phyloP scores from a whole-genome alignment of 2,329 filamentous ascomycete species.

The Neurospora crassa region DNA sequence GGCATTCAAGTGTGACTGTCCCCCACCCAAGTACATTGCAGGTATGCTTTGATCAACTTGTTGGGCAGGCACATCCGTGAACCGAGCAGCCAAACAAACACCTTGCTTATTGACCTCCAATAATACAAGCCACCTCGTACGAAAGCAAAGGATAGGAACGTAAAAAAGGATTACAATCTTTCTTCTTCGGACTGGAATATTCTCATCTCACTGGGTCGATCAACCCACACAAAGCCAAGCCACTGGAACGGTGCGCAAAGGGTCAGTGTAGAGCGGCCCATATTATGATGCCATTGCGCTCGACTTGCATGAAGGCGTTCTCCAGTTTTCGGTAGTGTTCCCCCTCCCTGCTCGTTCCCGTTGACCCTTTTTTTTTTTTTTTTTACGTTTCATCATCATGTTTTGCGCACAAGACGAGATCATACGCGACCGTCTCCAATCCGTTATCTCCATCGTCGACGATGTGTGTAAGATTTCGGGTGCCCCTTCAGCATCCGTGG shows the following conservation, averaged over 20 bases:
- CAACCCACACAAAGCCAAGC: background rate
- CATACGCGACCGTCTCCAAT: background rate
- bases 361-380: background rate
- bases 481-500: background rate
- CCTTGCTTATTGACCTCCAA: too few relatives aligned
- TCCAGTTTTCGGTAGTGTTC: background rate
- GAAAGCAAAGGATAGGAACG: too few relatives aligned
- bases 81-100: too few relatives aligned
- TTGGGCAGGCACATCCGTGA: too few relatives aligned
- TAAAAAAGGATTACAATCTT: too few relatives aligned
- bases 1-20: too few relatives aligned
- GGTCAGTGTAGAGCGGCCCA: background rate
- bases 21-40: too few relatives aligned
- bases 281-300: background rate
- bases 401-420: background rate
- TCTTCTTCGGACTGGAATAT: too few relatives aligned
- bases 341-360: background rate
- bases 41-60: too few relatives aligned
- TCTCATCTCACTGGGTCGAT: background rate
- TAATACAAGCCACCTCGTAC: too few relatives aligned
- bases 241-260: background rate
- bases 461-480: background rate
- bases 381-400: background rate
- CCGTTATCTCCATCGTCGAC: background rate
- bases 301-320: background rate